Evolutionary conservation across 306 rosid species (phyloP).

Genomic region (Amphicarpaea edgeworthii): DNA sequence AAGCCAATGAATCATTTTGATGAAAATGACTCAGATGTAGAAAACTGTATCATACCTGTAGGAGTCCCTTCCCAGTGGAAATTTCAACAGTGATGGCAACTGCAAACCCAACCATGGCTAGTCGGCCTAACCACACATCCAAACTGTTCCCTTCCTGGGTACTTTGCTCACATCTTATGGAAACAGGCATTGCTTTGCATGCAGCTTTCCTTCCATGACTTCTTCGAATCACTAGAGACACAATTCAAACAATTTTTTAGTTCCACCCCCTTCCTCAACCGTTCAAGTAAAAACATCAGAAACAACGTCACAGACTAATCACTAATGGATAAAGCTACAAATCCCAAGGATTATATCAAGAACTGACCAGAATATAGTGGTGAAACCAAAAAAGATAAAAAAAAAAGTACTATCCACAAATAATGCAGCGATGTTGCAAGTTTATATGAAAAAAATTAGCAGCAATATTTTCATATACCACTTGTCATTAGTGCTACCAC

Average conservation of each 20-base stretch:
- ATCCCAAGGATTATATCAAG: conserved; percentile 22
- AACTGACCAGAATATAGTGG: background rate
- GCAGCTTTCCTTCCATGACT: conserved; percentile 54
- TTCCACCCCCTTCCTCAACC: conserved; percentile 4
- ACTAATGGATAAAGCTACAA: background rate
- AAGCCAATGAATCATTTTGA: conserved; percentile 18
- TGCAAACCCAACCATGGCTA: conserved; percentile 92
- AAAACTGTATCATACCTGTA: conserved; percentile 68
- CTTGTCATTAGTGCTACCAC: too few relatives aligned
- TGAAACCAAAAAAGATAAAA: background rate
- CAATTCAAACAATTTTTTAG: conserved; percentile 30
- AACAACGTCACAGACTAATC: background rate
- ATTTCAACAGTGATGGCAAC: conserved; percentile 78
- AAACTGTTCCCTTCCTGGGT: conserved; percentile 61
- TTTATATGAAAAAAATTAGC: background rate
- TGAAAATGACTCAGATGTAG: conserved; percentile 23
- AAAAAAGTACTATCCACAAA: background rate
- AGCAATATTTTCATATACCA: conserved; percentile 1
- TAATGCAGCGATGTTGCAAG: background rate
- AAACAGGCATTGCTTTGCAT: conserved; percentile 58
- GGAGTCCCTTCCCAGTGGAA: conserved; percentile 86
- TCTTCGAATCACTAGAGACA: conserved; percentile 56
- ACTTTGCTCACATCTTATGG: conserved; percentile 80
- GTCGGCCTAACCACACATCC: conserved; percentile 93
- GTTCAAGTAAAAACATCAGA: background rate